Evolutionary conservation across 2,329 filamentous ascomycete genomes (phyloP), one percentile per base, ranked within the genome.

Genomic region (Paramyrothecium roridum): DNA sequence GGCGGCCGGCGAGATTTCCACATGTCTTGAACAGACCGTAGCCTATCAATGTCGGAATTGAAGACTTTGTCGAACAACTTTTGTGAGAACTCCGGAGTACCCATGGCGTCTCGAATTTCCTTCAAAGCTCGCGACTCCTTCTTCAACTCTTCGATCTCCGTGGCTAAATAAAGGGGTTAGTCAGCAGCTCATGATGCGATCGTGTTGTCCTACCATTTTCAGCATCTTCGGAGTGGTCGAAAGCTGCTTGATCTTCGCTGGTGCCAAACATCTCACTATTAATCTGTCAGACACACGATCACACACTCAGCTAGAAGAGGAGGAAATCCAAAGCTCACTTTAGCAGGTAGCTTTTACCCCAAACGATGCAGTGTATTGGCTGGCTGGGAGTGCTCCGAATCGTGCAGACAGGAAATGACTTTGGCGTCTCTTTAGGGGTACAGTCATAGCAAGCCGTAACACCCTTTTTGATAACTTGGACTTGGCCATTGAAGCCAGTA

Each of bases 291-390:
- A 50, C 52, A 51, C 37, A 45, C 22, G 52, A 47, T 51, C 13
- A 30, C 26, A 6, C 10, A 10, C 26, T 6, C 10, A 30, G 10
- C 26, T 30, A 10, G 26, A 4, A 30, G 10, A 30, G 26, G 6
- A 10, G 10, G 26, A 10, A 30, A 30, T 4, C 10, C 67, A 57
- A 65, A 3, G 77, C 80, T 22, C 65, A 76, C 73, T 91, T 95
- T 57, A 99, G 83, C 10, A 99, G 81, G 70, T 98, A 99, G 70
- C 92, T 96, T 76, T 98, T 99, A 20, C 85, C 93, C 95, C 95
- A 99, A 2, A 99, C 93, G 58, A 99, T 99, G 76, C 95, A 98
- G 74, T 99, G 95, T 47, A 99, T 98, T 1, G 93, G 91, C 66
- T 98, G 93, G 61, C 90, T 96, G 0, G 95, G 95, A 0, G 93